Evolutionary conservation across 1,284 basidiomycete genomes (phyloP).

Genomic region (Erythrobasidium hasegawianum): DNA sequence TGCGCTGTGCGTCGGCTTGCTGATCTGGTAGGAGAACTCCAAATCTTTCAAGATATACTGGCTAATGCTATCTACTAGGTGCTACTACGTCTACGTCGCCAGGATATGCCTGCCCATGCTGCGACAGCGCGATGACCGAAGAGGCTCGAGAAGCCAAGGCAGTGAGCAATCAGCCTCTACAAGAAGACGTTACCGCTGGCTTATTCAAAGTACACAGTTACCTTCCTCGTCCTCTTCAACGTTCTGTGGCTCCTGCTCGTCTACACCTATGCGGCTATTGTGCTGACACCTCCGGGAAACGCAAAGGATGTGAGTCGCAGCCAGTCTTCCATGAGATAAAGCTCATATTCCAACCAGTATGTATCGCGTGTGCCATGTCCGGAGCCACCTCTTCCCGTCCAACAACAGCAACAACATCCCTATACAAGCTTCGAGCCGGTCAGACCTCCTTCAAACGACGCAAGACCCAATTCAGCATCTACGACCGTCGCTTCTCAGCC

Average conservation of each 20-base stretch:
- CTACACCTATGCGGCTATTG: slow-evolving; percentile 40
- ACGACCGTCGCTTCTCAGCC: not conserved
- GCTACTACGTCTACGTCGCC: slow-evolving; percentile 43
- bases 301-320: slow-evolving; percentile 39
- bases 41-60: too few relatives aligned
- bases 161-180: slow-evolving; percentile 33
- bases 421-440: not conserved
- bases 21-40: slow-evolving; percentile 32
- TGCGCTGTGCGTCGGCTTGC: slow-evolving; percentile 24
- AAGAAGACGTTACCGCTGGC: not conserved
- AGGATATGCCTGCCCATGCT: slow-evolving; percentile 41
- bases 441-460: not conserved
- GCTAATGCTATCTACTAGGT: not conserved
- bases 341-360: not conserved
- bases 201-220: slow-evolving; percentile 32
- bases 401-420: not conserved
- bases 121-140: slow-evolving; percentile 26
- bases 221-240: slow-evolving; percentile 42
- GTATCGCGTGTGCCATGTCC: not conserved
- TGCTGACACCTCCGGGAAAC: slow-evolving; percentile 39
- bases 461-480: too few relatives aligned
- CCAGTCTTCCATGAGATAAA: not conserved
- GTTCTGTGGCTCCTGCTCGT: slow-evolving; percentile 41
- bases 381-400: slow-evolving; percentile 1
- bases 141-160: slow-evolving; percentile 38